These are phyloP conservation scores for Penicillium salamii DNA, from an alignment of 495 filamentous ascomycete species.

Conservation along the genomic window DNA sequence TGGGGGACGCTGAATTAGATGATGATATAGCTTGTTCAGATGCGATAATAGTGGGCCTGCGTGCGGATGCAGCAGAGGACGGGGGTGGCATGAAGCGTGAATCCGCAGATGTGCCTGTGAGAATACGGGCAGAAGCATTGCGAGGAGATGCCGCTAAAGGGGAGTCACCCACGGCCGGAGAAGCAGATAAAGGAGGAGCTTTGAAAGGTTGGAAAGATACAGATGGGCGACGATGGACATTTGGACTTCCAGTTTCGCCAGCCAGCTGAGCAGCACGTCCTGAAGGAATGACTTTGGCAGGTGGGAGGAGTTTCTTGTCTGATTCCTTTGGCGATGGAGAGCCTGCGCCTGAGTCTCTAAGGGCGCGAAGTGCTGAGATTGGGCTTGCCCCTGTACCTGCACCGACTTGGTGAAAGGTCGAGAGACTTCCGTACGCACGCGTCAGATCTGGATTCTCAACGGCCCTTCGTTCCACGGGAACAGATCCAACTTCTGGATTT, in stretches of 20 bases:
- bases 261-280: constrained; percentile 61
- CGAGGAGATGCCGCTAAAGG: constrained; percentile 59
- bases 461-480: constrained; percentile 52
- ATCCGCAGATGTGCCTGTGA: constrained; percentile 56
- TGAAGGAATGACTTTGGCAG: constrained; percentile 53
- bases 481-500: constrained; percentile 67
- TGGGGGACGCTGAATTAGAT: constrained; percentile 68
- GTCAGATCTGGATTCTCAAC: constrained; percentile 59
- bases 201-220: constrained; percentile 96
- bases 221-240: constrained; percentile 68
- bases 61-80: constrained; percentile 40
- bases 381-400: constrained; percentile 75
- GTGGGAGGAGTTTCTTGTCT: constrained; percentile 58
- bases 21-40: constrained; percentile 58
- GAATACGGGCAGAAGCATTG: constrained; percentile 52
- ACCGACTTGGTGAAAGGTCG: constrained; percentile 84
- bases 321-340: constrained; percentile 51
- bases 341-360: constrained; percentile 51
- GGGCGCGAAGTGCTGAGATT: constrained; percentile 76
- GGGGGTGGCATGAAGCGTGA: constrained; percentile 60
- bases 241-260: constrained; percentile 48
- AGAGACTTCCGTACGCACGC: constrained; percentile 87
- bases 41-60: constrained; percentile 41
- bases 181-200: constrained; percentile 88
- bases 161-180: constrained; percentile 61